Evolutionary conservation across 176 grass and related monocot species (phyloP).

Genomic region (Puya raimondii): DNA sequence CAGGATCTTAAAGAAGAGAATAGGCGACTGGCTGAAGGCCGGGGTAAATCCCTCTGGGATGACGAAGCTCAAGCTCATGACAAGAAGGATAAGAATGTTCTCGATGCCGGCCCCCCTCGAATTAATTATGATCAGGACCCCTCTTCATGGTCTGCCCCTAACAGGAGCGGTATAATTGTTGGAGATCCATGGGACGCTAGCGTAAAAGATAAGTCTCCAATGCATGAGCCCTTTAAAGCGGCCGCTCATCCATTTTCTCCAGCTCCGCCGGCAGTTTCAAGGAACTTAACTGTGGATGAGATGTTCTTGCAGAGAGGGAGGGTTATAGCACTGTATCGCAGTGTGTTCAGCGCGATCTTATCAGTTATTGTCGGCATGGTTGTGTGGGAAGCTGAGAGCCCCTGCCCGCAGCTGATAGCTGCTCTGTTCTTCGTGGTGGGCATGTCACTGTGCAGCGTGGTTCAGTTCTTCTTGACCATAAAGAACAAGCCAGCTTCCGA

Average conservation of each 20-base stretch:
- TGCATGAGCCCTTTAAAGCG: too few relatives aligned
- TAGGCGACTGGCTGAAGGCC: conserved; percentile 34
- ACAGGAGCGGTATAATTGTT: background rate
- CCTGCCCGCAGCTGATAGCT: conserved; percentile 44
- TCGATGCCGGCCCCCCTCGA: background rate
- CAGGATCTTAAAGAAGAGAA: conserved; percentile 50
- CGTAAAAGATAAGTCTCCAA: background rate
- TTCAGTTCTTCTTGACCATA: conserved; percentile 18
- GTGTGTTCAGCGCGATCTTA: conserved; percentile 43
- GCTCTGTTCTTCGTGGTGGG: conserved; percentile 45
- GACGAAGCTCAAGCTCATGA: background rate
- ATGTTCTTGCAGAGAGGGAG: background rate
- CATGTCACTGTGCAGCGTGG: conserved; percentile 44
- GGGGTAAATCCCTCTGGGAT: conserved; percentile 26
- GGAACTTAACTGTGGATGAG: background rate
- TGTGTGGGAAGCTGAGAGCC: conserved; percentile 29
- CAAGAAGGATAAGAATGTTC: background rate
- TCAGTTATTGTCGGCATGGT: conserved; percentile 43
- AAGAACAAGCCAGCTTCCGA: conserved; percentile 12
- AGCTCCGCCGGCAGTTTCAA: background rate
- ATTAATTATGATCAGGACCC: background rate
- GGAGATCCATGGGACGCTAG: background rate
- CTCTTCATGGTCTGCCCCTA: background rate
- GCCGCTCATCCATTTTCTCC: background rate
- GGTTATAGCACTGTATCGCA: conserved; percentile 18